A percentile compares a stretch with the other conserved stretches of the same genome.
phyloP scores from a whole-genome alignment of 2,329 filamentous ascomycete genomes.

The Thelonectria rubi region DNA sequence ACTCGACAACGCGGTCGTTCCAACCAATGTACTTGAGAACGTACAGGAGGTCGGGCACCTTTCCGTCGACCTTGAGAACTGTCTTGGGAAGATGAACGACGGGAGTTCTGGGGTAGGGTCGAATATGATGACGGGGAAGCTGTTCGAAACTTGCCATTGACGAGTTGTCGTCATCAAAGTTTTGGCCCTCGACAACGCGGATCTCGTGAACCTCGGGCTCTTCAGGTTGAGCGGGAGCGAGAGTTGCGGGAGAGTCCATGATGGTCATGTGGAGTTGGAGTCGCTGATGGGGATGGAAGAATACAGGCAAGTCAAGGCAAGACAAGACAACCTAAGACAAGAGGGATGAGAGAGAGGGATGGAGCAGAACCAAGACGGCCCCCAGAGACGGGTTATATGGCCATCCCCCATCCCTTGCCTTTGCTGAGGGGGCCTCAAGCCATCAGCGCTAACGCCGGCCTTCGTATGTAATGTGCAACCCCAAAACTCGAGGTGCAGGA shows the following conservation, averaged over 20 bases:
- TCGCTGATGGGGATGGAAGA: background rate
- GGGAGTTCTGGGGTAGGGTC: background rate
- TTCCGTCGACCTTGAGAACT: slow-evolving; percentile 44
- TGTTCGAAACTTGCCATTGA: slow-evolving; percentile 38
- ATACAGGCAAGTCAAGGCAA: no score
- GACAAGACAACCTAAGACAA: no score
- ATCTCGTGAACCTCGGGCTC: slow-evolving; percentile 17
- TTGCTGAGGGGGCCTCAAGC: background rate
- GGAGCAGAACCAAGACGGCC: background rate
- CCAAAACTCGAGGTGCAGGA: background rate
- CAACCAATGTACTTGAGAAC: slow-evolving; percentile 52
- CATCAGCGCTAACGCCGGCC: background rate
- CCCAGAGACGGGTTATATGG: background rate
- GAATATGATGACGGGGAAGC: background rate
- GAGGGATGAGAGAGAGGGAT: background rate
- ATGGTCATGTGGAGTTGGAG: slow-evolving; percentile 7
- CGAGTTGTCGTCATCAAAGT: slow-evolving; percentile 30
- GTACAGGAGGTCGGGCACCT: slow-evolving; percentile 54
- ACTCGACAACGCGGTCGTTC: slow-evolving; percentile 47
- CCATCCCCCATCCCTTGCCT: background rate
- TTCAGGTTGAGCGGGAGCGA: slow-evolving; percentile 12
- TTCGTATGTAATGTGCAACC: background rate
- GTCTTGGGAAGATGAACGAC: slow-evolving; percentile 9
- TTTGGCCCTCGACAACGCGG: slow-evolving; percentile 27
- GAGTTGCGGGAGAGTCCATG: slow-evolving; percentile 23